Percentiles rank a stretch among this genome's conserved stretches.
Conservation (phyloP, 495 filamentous ascomycete species). For the Cercophora newfieldiana region DNA sequence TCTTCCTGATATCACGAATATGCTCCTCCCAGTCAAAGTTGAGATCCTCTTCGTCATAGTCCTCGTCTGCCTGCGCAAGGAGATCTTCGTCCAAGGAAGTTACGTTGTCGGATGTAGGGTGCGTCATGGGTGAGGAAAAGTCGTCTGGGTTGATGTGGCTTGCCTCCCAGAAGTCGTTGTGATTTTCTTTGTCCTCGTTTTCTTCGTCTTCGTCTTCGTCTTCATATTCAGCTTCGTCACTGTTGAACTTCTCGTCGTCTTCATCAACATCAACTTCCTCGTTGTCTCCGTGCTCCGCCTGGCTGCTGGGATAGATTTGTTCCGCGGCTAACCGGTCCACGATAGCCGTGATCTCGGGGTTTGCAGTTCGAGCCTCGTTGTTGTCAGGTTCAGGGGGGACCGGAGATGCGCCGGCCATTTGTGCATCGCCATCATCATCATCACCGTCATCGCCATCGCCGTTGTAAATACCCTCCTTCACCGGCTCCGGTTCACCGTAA, state of each 20-base stretch:
- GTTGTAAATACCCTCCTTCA: neutral
- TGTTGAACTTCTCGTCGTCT: neutral
- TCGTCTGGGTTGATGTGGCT: neutral
- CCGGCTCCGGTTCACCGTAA: neutral
- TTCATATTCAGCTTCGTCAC: neutral
- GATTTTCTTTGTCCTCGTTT: neutral
- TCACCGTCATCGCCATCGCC: neutral
- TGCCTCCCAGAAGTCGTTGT: neutral
- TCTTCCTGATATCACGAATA: neutral
- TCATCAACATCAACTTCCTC: neutral
- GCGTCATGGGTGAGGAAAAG: neutral
- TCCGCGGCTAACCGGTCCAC: neutral
- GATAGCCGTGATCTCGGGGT: neutral
- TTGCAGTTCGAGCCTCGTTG: neutral
- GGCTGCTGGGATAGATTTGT: neutral
- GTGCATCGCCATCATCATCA: neutral
- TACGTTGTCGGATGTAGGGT: neutral
- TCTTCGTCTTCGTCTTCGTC: neutral
- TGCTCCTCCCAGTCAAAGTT: slow-evolving; percentile 16
- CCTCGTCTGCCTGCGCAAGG: slow-evolving; percentile 1
- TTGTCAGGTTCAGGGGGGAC: neutral
- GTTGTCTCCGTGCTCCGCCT: neutral
- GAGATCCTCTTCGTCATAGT: slow-evolving; percentile 10
- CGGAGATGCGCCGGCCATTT: neutral
- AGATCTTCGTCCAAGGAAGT: slow-evolving; percentile 5